Evolutionary conservation across 257 asterid species (phyloP), one percentile per base, ranked within the genome.

Genomic region (Thymus quinquecostatus): DNA sequence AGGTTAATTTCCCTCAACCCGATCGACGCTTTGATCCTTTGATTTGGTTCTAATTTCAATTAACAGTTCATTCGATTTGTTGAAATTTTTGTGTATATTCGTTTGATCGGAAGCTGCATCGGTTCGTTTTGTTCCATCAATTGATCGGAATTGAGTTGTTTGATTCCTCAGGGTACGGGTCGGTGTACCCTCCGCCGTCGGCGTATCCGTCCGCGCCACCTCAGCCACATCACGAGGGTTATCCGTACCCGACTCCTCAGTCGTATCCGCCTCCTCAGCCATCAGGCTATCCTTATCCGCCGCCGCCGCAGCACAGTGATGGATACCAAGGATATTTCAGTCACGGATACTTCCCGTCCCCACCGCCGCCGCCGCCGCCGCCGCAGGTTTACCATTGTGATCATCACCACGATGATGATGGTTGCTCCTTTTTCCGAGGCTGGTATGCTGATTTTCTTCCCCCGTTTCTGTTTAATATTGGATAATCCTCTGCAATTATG

Each of bases 311-410:
- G 64, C 79, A 79, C 30, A 86, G 68, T 6, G 86, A 80, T 29
- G 86, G 85, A 65, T 89, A 89, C 75, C 96, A 89, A 77, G 94
- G 86, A 28, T 89, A 87, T 70, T 89, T 89, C 82, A 71, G 81
- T 76, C 89, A 79, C 33, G 83, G 84, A 4, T 80, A 67, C 33
- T 84, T 81, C 9, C 57, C 57, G 10, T 49, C 54, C 14, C 88
- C 77, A 0, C 88, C 89, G 0, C 88, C 81, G 0, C 85, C 87
- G 0, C 86, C 81, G 2, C 86, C 79, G 0, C 86, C 88, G 1
- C 68, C 81, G 33, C 80, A 75, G 61, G 86, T 76, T 55, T 66
- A 81, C 82, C 86, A 82, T 44, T 80, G 73, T 48, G 86, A 85
- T 7, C 90, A 87, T 81, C 78, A 82, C 57, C 91, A 84, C 75